Percentiles rank a stretch among this genome's conserved stretches.
Evolutionary conservation across 140 eudicot species (phyloP).

Genomic region (Cichorium intybus): DNA sequence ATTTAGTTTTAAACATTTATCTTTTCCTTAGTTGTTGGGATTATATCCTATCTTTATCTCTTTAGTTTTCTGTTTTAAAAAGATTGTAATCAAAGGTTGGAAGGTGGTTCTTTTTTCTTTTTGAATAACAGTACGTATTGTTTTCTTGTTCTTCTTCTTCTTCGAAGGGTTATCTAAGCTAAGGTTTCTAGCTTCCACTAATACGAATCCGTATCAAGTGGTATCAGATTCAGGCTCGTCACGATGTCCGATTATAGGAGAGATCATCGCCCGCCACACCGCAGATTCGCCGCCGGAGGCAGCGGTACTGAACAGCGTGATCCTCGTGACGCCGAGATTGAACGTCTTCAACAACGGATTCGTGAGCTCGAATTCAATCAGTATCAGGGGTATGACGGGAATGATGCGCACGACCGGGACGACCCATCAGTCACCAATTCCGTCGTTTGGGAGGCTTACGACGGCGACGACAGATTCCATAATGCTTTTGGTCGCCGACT

Average conservation of each 20-base stretch:
- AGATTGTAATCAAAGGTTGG: conserved; percentile 5
- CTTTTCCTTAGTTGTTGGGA: too few relatives aligned
- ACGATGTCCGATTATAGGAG: not conserved
- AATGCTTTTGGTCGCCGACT: not conserved
- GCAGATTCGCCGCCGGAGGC: conserved; percentile 12
- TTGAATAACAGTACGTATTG: not conserved
- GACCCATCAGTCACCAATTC: not conserved
- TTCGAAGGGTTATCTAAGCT: not conserved
- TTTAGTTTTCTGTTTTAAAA: not conserved
- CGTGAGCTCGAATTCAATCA: conserved; percentile 5
- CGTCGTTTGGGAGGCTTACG: not conserved
- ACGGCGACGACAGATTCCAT: not conserved
- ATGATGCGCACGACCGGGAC: conserved; percentile 2
- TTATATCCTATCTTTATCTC: too few relatives aligned
- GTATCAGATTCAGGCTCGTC: not conserved
- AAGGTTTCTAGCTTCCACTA: conserved; percentile 7
- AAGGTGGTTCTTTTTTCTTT: not conserved
- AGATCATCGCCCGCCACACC: conserved; percentile 1
- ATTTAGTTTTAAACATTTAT: too few relatives aligned
- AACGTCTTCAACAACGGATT: conserved; percentile 7
- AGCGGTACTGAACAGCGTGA: not conserved
- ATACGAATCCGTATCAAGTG: too few relatives aligned
- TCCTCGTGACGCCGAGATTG: conserved; percentile 4
- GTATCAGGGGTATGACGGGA: not conserved
- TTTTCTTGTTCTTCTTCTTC: not conserved